These are phyloP conservation scores for Pilatotrama ljubarskyi DNA, from an alignment of 768 basidiomycete species.

Conservation along the genomic window DNA sequence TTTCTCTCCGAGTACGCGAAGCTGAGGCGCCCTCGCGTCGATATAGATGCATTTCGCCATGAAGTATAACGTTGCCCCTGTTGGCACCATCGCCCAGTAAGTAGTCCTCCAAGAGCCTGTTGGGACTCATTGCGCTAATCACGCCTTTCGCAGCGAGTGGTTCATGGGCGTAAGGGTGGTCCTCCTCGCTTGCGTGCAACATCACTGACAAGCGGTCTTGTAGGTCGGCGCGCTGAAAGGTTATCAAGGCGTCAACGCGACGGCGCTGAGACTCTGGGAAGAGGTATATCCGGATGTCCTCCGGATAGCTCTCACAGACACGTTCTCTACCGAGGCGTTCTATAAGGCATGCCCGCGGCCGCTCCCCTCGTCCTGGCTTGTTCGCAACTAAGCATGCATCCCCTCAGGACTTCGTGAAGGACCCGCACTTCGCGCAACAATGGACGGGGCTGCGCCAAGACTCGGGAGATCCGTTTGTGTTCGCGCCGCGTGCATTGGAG, in stretches of 20 bases:
- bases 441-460: constrained; percentile 93
- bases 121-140: neutral
- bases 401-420: constrained; percentile 54
- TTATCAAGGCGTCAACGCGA: constrained; percentile 72
- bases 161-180: constrained; percentile 69
- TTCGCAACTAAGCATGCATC: neutral
- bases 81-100: constrained; percentile 88
- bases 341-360: constrained; percentile 54
- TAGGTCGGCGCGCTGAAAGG: constrained; percentile 84
- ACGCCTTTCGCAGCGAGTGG: constrained; percentile 66
- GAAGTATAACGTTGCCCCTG: constrained; percentile 61
- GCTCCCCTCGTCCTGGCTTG: neutral
- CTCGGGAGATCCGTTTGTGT: constrained; percentile 86
- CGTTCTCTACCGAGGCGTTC: constrained; percentile 86
- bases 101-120: constrained; percentile 28
- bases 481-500: constrained; percentile 70
- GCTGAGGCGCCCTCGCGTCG: neutral
- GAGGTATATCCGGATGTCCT: constrained; percentile 57
- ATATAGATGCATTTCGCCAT: constrained; percentile 80
- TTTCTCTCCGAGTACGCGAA: neutral
- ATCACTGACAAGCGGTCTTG: neutral
- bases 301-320: constrained; percentile 89
- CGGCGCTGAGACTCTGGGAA: constrained; percentile 87
- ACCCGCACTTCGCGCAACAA: constrained; percentile 59
- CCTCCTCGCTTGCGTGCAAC: neutral